These are phyloP conservation scores for Plasmodium vivax DNA, from an alignment of 169 alveolate species.

Conservation along the genomic window DNA sequence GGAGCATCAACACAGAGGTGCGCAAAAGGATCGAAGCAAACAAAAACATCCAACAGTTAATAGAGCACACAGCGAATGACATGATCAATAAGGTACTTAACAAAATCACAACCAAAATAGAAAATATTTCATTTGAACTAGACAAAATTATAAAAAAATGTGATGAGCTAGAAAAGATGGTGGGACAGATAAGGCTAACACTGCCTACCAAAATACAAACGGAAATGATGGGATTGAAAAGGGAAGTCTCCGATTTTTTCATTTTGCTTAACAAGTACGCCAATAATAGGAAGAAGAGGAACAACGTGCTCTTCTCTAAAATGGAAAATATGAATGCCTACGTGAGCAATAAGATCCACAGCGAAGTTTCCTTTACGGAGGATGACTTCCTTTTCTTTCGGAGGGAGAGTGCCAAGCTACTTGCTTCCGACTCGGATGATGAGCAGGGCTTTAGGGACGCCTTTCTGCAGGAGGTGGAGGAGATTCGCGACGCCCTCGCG, in stretches of 20 bases:
- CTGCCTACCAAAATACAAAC: constrained; percentile 67
- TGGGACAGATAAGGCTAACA: constrained; percentile 27
- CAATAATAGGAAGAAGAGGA: constrained; percentile 55
- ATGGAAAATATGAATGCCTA: constrained; percentile 67
- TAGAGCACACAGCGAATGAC: constrained; percentile 60
- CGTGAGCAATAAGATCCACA: constrained; percentile 29
- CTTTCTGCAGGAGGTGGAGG: constrained; percentile 52
- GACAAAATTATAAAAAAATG: constrained; percentile 58
- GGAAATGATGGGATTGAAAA: constrained; percentile 51
- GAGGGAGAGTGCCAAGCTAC: constrained; percentile 49
- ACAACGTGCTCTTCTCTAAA: constrained; percentile 47
- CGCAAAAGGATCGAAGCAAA: constrained; percentile 65
- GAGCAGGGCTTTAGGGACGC: constrained; percentile 29
- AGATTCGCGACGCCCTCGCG: constrained; percentile 46
- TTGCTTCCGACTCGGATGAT: constrained; percentile 31
- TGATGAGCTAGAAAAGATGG: constrained; percentile 33
- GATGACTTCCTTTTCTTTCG: constrained; percentile 29
- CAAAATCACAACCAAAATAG: constrained; percentile 65
- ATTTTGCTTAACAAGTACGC: constrained; percentile 26
- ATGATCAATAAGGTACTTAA: constrained; percentile 67
- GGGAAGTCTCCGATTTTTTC: constrained; percentile 50
- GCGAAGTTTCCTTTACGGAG: constrained; percentile 52
- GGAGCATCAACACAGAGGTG: constrained; percentile 61
- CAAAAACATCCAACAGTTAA: constrained; percentile 46
- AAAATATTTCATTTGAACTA: constrained; percentile 32